Conservation (phyloP, 1,139 yeast species). For the Tardiomyces blankii region DNA sequence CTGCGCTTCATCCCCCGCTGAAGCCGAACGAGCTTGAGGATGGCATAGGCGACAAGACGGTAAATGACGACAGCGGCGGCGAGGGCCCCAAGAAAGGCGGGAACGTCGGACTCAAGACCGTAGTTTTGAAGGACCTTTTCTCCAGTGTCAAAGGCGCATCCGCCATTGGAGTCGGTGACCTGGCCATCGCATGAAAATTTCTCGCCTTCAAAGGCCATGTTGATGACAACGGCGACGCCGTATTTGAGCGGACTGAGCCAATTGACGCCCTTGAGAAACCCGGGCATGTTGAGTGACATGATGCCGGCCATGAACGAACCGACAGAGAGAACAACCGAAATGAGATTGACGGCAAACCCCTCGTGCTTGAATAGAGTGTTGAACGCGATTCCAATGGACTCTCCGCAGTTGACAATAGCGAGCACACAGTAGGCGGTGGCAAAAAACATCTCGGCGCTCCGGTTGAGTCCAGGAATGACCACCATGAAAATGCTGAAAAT, state of each 20-base stretch:
- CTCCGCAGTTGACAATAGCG: constrained; percentile 61
- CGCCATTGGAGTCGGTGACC: constrained; percentile 13
- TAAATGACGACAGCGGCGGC: constrained; percentile 26
- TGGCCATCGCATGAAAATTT: constrained; percentile 34
- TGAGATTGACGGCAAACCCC: constrained; percentile 67
- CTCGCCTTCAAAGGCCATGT: constrained; percentile 35
- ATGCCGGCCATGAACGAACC: constrained; percentile 85
- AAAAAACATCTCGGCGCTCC: constrained; percentile 57
- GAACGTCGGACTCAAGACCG: constrained; percentile 27
- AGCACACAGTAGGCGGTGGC: constrained; percentile 47
- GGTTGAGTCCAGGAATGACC: constrained; percentile 64
- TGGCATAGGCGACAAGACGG: constrained; percentile 26
- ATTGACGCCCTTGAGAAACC: constrained; percentile 55
- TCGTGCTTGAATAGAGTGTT: constrained; percentile 65
- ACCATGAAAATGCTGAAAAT: constrained; percentile 53
- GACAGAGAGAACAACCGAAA: constrained; percentile 50
- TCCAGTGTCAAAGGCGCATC: constrained; percentile 41
- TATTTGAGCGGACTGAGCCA: constrained; percentile 67
- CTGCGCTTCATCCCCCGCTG: constrained; percentile 14
- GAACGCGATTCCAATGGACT: constrained; percentile 68
- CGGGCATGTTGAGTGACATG: constrained; percentile 66
- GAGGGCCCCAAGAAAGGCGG: constrained; percentile 25
- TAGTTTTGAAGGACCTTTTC: constrained; percentile 37
- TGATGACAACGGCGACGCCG: constrained; percentile 45
- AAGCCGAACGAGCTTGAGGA: constrained; percentile 17